Percentiles rank a stretch among this genome's conserved stretches.
These are phyloP conservation scores for Vanrija humicola DNA, from an alignment of 1,284 basidiomycete species.

Conservation along the genomic window DNA sequence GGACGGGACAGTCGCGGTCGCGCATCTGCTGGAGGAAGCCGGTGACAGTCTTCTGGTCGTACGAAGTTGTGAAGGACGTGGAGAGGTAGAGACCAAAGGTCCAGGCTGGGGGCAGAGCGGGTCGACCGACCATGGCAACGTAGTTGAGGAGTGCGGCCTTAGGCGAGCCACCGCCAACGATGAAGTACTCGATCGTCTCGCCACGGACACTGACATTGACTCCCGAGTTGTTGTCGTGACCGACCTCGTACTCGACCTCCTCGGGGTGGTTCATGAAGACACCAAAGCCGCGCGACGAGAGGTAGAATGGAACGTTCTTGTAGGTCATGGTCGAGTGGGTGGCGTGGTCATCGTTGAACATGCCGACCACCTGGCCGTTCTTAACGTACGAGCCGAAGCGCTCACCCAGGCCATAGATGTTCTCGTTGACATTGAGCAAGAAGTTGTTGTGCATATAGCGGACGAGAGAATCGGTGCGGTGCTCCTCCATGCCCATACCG, in stretches of 20 bases:
- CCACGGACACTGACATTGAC: constrained; percentile 65
- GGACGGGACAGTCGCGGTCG: constrained; percentile 62
- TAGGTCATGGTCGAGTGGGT: constrained; percentile 66
- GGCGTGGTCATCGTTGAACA: constrained; percentile 60
- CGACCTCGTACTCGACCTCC: constrained; percentile 27
- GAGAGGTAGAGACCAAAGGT: constrained; percentile 72
- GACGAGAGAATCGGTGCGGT: constrained; percentile 17
- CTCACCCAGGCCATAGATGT: constrained; percentile 64
- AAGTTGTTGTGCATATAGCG: constrained; percentile 64
- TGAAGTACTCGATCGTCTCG: constrained; percentile 59
- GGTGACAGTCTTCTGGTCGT: constrained; percentile 64
- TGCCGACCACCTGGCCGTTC: constrained; percentile 62
- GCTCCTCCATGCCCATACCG: constrained; percentile 7
- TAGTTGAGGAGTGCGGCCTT: constrained; percentile 38
- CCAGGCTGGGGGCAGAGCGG: constrained; percentile 64
- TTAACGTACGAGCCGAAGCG: constrained; percentile 70
- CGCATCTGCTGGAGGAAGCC: constrained; percentile 67
- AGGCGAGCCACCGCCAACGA: constrained; percentile 53
- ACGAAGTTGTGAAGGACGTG: constrained; percentile 67
- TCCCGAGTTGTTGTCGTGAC: constrained; percentile 67
- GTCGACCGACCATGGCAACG: constrained; percentile 19
- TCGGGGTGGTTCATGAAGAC: constrained; percentile 51
- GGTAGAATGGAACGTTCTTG: constrained; percentile 49
- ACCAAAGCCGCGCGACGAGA: constrained; percentile 61
- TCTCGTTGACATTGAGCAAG: constrained; percentile 64